These are phyloP conservation scores for Microstegium vimineum DNA, from an alignment of 176 grass and related monocot genomes.

Conservation along the genomic window DNA sequence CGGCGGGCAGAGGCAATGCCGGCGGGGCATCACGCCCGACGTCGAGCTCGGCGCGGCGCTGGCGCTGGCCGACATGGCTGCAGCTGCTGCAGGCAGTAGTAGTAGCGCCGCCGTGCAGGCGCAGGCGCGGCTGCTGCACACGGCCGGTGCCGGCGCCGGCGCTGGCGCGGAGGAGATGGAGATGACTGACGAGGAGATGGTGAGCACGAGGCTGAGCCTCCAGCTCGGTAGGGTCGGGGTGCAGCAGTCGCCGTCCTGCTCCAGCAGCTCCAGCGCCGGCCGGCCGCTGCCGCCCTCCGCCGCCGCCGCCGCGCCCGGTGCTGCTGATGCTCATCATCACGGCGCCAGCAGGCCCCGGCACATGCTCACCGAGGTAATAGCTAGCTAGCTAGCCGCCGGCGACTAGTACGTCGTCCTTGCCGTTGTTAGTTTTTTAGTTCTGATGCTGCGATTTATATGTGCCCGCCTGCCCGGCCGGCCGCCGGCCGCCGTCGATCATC, in stretches of 20 bases:
- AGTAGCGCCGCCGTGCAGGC: background rate
- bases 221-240: conserved; percentile 34
- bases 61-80: conserved; percentile 51
- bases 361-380: conserved; percentile 56
- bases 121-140: background rate
- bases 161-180: background rate
- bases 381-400: background rate
- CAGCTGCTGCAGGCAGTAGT: background rate
- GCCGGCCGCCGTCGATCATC: background rate
- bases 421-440: no score
- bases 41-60: conserved; percentile 71
- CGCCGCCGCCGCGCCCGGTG: background rate
- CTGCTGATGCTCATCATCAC: background rate
- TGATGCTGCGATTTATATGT: background rate
- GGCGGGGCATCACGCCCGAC: conserved; percentile 38
- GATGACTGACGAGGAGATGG: conserved; percentile 3
- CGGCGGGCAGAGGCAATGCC: conserved; percentile 22
- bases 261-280: conserved; percentile 28
- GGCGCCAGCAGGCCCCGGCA: conserved; percentile 34
- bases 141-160: no score
- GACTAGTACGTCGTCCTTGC: background rate
- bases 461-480: no score
- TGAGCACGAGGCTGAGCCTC: conserved; percentile 30
- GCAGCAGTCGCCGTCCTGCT: conserved; percentile 14
- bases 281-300: background rate